Evolutionary conservation across 2,329 filamentous ascomycete genomes (phyloP), one percentile per base, ranked within the genome.

Genomic region (Didymella pomorum): DNA sequence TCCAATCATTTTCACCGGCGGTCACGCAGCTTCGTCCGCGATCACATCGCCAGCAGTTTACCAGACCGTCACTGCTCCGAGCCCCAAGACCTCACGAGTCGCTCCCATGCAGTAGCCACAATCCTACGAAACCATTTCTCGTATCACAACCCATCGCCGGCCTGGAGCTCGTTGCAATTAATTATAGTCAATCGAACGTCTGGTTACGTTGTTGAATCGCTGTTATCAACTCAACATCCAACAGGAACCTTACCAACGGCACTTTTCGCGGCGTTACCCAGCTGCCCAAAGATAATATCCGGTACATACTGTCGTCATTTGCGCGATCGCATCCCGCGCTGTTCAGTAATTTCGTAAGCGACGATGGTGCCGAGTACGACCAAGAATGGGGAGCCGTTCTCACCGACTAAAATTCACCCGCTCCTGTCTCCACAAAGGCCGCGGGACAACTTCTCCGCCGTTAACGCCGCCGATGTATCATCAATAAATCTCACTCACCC

Each of bases 351-450:
- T 61, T 50, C 60, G 54, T 62, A 57, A 62, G 51, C 56, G 52
- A 67, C 57, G 42, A 73, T 73, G 68, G 67, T 71, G 56, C 54
- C 64, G 46, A 61, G 55, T 6, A 58, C 54, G 44, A 60, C 53
- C 64, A 61, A 60, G 54, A 61, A 65, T 67, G 71, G 67, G 68
- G 71, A 72, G 65, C 71, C 72, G 65, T 72, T 70, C 55, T 68
- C 67, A 63, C 69, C 73, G 61, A 71, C 71, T 43, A 71, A 69
- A 61, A 66, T 75, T 52, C 73, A 74, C 51, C 70, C 73, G 60
- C 65, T 74, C 31, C 58, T 72, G 58, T 76, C 73, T 65, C 73
- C 74, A 69, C 72, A 68, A 42, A 60, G 59, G 58, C 42, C 66
- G 50, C 58, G 63, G 51, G 60, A 59, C 53, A 66, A 62, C 64